Evolutionary conservation across 495 filamentous ascomycete species (phyloP).

Genomic region (Penicillium silybi): DNA sequence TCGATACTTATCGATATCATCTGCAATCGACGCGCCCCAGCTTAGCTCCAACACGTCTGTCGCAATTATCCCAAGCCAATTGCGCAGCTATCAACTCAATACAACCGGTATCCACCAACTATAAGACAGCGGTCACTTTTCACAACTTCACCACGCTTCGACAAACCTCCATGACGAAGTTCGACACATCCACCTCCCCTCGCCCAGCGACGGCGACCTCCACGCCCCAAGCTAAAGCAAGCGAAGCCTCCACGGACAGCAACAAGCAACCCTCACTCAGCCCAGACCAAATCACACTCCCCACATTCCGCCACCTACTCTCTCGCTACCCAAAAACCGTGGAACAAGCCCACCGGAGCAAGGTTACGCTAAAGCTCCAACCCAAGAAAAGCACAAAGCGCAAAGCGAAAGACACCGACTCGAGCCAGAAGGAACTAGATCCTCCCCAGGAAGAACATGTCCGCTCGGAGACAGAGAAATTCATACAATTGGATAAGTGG

Average conservation of each 20-base stretch:
- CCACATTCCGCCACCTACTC: conserved; percentile 32
- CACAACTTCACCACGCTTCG: neutral
- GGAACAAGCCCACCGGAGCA: conserved; percentile 22
- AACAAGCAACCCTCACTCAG: conserved; percentile 14
- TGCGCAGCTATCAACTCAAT: neutral
- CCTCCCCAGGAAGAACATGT: conserved; percentile 12
- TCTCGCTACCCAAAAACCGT: conserved; percentile 29
- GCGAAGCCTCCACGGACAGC: conserved; percentile 5
- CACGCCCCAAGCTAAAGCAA: neutral
- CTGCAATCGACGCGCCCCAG: too few relatives aligned
- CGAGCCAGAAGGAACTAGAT: conserved; percentile 2
- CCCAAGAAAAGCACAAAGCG: conserved; percentile 18
- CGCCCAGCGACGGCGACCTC: neutral
- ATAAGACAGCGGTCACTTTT: neutral
- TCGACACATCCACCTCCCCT: neutral
- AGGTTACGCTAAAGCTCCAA: conserved; percentile 17
- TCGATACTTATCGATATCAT: too few relatives aligned
- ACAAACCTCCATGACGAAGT: neutral
- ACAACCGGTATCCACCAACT: neutral
- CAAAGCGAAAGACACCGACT: neutral
- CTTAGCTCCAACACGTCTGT: neutral
- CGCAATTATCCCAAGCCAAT: neutral
- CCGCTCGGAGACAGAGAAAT: conserved; percentile 19
- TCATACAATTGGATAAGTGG: conserved; percentile 29
- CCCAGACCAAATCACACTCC: conserved; percentile 25